phyloP scores from a whole-genome alignment of 495 filamentous ascomycete species.

The Penicillium waksmanii region DNA sequence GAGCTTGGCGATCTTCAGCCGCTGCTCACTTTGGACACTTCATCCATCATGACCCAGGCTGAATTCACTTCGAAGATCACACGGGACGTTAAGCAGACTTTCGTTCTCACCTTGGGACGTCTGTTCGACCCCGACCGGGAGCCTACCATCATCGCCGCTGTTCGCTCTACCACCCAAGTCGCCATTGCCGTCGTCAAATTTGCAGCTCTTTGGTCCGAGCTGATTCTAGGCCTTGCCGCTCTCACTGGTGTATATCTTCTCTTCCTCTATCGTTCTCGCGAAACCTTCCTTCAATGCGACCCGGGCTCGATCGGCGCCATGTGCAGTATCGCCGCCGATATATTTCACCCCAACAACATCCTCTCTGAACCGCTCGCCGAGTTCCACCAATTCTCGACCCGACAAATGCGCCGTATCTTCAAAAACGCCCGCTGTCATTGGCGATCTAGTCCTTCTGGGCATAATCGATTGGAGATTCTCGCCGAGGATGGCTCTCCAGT shows the following conservation, averaged over 20 bases:
- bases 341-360: constrained; percentile 39
- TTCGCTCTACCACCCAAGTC: constrained; percentile 32
- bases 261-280: constrained; percentile 35
- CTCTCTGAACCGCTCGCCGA: constrained; percentile 35
- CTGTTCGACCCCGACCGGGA: constrained; percentile 39
- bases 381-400: constrained; percentile 45
- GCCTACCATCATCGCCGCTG: constrained; percentile 29
- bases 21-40: constrained; percentile 38
- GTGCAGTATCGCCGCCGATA: constrained; percentile 45
- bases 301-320: constrained; percentile 47
- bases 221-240: constrained; percentile 32
- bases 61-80: constrained; percentile 39
- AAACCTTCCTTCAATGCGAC: constrained; percentile 43
- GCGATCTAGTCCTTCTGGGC: constrained; percentile 35
- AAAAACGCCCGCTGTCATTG: constrained; percentile 39
- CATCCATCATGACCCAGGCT: constrained; percentile 34
- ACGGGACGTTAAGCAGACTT: constrained; percentile 39
- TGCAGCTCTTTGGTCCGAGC: constrained; percentile 39
- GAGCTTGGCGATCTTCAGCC: constrained; percentile 40
- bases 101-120: constrained; percentile 41
- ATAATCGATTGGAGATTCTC: constrained; percentile 38
- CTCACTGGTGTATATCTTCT: constrained; percentile 34
- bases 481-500: constrained; percentile 38
- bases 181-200: constrained; percentile 39
- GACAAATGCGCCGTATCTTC: constrained; percentile 40